Evolutionary conservation across 768 basidiomycete species (phyloP).

Genomic region (Pleurotus citrinopileatus): DNA sequence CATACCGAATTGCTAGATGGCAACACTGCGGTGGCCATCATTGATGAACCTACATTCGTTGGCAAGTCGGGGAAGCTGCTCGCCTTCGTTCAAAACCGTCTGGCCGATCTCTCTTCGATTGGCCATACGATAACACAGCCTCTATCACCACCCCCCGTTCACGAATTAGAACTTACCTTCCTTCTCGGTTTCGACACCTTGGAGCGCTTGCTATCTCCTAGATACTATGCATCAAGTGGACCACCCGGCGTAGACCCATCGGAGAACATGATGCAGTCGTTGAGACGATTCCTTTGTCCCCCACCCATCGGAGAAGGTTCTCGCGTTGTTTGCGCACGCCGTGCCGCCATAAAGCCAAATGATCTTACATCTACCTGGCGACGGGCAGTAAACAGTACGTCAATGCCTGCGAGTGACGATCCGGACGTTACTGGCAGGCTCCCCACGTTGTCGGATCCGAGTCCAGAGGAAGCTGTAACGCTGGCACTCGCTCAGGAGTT

Average conservation of each 20-base stretch:
- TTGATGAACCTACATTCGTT: conserved; percentile 88
- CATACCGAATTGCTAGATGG: conserved; percentile 15
- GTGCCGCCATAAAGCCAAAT: conserved; percentile 24
- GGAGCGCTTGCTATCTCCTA: conserved; percentile 69
- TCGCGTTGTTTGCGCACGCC: conserved; percentile 63
- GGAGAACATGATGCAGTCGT: conserved; percentile 50
- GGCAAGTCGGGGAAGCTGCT: conserved; percentile 68
- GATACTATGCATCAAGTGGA: conserved; percentile 60
- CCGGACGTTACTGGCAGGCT: background rate
- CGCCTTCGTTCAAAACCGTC: conserved; percentile 40
- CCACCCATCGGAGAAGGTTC: conserved; percentile 44
- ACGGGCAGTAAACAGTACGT: background rate
- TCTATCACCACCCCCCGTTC: background rate
- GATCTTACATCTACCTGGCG: background rate
- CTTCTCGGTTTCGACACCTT: conserved; percentile 86
- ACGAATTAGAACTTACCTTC: conserved; percentile 54
- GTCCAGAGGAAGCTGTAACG: conserved; percentile 13
- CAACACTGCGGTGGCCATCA: conserved; percentile 72
- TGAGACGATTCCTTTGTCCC: conserved; percentile 58
- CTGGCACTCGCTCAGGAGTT: conserved; percentile 44
- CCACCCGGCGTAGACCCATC: conserved; percentile 20
- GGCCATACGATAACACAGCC: conserved; percentile 2
- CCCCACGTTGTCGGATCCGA: background rate
- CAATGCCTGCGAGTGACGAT: background rate
- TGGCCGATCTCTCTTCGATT: conserved; percentile 20